Evolutionary conservation across 306 rosid genomes (phyloP).

Genomic region (Quercus gilva): DNA sequence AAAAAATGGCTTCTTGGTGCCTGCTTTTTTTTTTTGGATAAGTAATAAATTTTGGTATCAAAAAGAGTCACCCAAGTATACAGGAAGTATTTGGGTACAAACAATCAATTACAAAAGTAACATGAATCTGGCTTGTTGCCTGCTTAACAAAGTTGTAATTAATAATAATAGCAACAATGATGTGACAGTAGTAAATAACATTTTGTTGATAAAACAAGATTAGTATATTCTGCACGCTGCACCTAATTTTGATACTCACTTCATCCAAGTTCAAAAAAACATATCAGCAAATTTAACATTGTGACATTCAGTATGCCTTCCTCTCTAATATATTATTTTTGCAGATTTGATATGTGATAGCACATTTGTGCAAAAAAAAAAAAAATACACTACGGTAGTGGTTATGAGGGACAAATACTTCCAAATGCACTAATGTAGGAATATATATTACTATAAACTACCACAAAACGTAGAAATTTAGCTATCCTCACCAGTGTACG

Average conservation of each 20-base stretch:
- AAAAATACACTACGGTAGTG: neutral
- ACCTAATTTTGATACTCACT: neutral
- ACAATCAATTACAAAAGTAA: no score
- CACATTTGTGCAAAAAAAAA: neutral
- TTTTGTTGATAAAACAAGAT: neutral
- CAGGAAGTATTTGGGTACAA: no score
- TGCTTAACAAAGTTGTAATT: no score
- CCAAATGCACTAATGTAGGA: neutral
- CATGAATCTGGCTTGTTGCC: no score
- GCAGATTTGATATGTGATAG: neutral
- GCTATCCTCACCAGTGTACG: conserved; percentile 81
- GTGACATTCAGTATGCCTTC: neutral
- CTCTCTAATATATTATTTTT: neutral
- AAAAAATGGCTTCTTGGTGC: no score
- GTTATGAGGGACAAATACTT: neutral
- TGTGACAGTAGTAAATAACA: neutral
- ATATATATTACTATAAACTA: neutral
- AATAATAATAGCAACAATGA: no score
- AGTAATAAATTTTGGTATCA: no score
- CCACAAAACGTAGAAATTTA: conserved; percentile 8
- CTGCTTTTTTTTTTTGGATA: no score
- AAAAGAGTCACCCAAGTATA: no score
- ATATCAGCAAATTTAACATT: neutral
- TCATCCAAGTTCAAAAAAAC: neutral
- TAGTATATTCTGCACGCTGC: neutral